Base-by-base conservation (phyloP, 73 alveolate species). In the Breviolum minutum region DNA sequence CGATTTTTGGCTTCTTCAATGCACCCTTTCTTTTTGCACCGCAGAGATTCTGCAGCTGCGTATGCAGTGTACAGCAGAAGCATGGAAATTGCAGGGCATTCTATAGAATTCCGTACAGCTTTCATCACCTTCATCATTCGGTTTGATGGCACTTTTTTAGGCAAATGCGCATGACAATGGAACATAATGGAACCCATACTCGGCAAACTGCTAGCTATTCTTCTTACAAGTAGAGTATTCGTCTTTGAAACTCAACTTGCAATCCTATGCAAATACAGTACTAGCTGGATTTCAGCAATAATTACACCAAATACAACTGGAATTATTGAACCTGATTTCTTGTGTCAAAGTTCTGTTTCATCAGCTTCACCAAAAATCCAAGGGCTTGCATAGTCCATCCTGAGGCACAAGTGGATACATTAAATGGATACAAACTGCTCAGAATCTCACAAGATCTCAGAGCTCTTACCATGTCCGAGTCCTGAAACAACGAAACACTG, bases 331-430 rank as follows among this genome's bases (percentile, higher is more conserved):
- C 40, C 86, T n/a, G 86, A 9, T 8, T 16, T 30, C 89, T 73
- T 26, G 40, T 7, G 26, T 85, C 79, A 85, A 26, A 85, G 94
- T 79, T 85, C 94, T 62, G 94, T 85, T 62, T 85, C 94, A 20
- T 85, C 94, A 11, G 94, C 94, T 62, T 85, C 94, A 20, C 94
- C 94, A 62, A 85, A 85, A 13, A 85, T 85, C 94, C 94, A 85
- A 5, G 94, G 94, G 77, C 79, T 85, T 63, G 63, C 77, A 16
- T 60, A 62, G 63, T 85, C 94, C 77, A 60, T 40, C 94, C 94
- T 85, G 61, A 22, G 63, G 74, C 74, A 66, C 22, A 20, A 26
- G 32, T 16, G 81, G 32, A 20, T 40, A 26, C 19, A n/a, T n/a
- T n/a, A 26, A 71, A 8, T 10, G 81, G 12, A 12, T 71, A 20